These are phyloP conservation scores for Lachnellula arida DNA, from an alignment of 2,329 filamentous ascomycete species.

Conservation along the genomic window DNA sequence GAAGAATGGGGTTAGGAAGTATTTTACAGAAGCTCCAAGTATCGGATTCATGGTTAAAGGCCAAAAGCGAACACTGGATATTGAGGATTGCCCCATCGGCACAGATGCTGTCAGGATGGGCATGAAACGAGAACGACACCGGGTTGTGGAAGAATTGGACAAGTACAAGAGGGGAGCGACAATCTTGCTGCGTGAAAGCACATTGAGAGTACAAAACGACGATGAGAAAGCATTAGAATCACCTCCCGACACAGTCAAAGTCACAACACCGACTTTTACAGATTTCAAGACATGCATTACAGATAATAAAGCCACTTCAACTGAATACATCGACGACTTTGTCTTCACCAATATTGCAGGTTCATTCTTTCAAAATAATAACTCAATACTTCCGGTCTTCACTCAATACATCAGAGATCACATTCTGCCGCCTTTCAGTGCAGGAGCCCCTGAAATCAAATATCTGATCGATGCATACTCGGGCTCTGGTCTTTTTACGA, in stretches of 20 bases:
- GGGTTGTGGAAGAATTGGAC: slow-evolving; percentile 64
- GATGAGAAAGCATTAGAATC: slow-evolving; percentile 26
- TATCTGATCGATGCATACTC: slow-evolving; percentile 98
- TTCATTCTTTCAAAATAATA: slow-evolving; percentile 99
- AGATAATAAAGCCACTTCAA: slow-evolving; percentile 74
- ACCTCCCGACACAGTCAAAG: slow-evolving; percentile 26
- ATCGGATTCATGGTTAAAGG: slow-evolving; percentile 92
- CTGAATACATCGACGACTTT: slow-evolving; percentile 79
- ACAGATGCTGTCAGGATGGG: slow-evolving; percentile 80
- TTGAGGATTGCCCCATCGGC: slow-evolving; percentile 95
- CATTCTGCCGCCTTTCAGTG: slow-evolving; percentile 54
- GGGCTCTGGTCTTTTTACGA: slow-evolving; percentile 93
- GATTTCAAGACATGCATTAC: slow-evolving; percentile 89
- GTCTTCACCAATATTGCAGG: slow-evolving; percentile 88
- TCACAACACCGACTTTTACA: slow-evolving; percentile 47
- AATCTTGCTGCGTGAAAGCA: slow-evolving; percentile 82
- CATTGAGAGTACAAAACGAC: slow-evolving; percentile 57
- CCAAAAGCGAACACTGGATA: slow-evolving; percentile 76
- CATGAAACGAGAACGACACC: slow-evolving; percentile 71
- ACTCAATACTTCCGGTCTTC: slow-evolving; percentile 86
- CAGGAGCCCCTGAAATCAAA: slow-evolving; percentile 50
- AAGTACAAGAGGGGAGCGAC: slow-evolving; percentile 81
- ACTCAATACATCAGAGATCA: slow-evolving; percentile 80
- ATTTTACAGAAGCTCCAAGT: slow-evolving; percentile 62
- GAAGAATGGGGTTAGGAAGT: slow-evolving; percentile 48